Base-by-base conservation (phyloP, 2,329 filamentous ascomycete species). In the Elsinoe australis region DNA sequence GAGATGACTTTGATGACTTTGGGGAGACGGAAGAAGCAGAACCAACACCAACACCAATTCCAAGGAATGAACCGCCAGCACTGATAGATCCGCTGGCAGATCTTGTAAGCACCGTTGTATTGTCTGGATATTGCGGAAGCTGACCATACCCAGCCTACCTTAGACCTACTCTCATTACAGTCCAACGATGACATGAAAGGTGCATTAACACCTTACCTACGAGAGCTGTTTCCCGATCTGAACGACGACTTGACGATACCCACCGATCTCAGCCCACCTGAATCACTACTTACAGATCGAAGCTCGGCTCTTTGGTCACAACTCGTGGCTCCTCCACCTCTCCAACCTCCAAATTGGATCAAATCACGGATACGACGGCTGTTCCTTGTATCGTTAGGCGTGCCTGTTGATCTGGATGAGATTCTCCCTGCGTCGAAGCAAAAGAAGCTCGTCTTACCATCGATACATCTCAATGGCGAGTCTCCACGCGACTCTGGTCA, bases 341-440 rank as follows among this genome's bases (percentile, higher is more conserved):
- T 98, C 29, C 88, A 95, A 59, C 92, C 92, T 4, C 90, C 92
- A 0, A 92, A 98, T 66, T 98, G 92, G 92, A 94, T 95, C 51
- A 87, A 92, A 54, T 95, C 88, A 46, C 86, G 89, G 45, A 98
- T 95, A 58, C 82, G 92, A 47, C 85, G 92, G 21, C 78, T 98
- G 19, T 98, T 98, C 64, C 80, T 98, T 33, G 89, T 98, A 47
- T 95, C 89, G 1, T 78, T 98, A 0, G 92, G 92, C 14, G 92
- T 98, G 0, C 92, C 92, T 1, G 87, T 98, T 35, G 92, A 98
- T 59, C 75, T 98, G 0, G 92, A 98, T 66, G 92, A 98, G 69
- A 96, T 98, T 49, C 78, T 98, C 5, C 92, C 92, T 0, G 89
- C 90, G 0, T 94, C 87, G 9, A 96, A 96, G 67, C 92, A 98